Conservation (phyloP, 805 yeast species). For the Vanderwaltozyma tropicalis region DNA sequence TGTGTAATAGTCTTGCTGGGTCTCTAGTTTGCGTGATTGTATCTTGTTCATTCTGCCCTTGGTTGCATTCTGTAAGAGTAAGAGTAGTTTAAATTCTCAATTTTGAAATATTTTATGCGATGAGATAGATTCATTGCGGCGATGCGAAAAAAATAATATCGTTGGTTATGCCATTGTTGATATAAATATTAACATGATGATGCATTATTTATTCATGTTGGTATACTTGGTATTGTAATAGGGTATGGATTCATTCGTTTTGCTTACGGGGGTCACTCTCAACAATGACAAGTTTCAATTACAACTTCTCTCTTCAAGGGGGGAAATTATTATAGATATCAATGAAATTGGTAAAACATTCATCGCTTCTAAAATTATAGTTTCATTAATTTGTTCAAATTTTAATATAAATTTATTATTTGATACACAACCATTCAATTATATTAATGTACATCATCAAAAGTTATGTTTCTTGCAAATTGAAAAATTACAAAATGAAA, state of each 20-base stretch:
- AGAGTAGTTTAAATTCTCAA: too few relatives aligned
- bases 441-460: neutral
- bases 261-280: neutral
- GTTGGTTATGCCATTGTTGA: too few relatives aligned
- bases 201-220: too few relatives aligned
- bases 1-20: slow-evolving; percentile 25
- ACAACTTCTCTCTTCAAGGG: too few relatives aligned
- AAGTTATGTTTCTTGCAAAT: neutral
- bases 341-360: neutral
- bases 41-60: too few relatives aligned
- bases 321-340: neutral
- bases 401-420: neutral
- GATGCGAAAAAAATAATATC: too few relatives aligned
- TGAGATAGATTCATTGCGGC: too few relatives aligned
- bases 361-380: neutral
- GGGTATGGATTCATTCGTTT: neutral
- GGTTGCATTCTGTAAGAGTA: too few relatives aligned
- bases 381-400: neutral
- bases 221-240: too few relatives aligned
- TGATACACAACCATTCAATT: slow-evolving; percentile 1
- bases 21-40: slow-evolving; percentile 8
- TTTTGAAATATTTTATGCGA: too few relatives aligned
- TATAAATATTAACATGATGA: too few relatives aligned
- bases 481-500: neutral
- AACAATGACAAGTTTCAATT: neutral